phyloP scores from a whole-genome alignment of 192 early-diverging fungal species.

The Coemansia sp. region DNA sequence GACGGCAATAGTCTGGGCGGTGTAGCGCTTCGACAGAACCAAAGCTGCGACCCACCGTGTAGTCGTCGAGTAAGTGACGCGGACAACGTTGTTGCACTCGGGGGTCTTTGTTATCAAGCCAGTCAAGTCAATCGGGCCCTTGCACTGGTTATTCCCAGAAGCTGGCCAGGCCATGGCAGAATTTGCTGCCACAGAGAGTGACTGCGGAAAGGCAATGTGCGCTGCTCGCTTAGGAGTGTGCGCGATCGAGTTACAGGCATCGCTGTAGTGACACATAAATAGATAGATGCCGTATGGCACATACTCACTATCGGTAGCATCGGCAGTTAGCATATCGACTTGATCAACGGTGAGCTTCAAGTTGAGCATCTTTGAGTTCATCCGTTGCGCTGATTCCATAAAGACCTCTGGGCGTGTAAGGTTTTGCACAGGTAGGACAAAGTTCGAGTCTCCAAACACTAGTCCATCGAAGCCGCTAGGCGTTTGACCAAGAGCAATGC shows the following conservation, averaged over 20 bases:
- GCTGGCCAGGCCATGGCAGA: background rate
- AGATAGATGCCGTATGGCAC: constrained; percentile 8
- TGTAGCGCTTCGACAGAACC: constrained; percentile 24
- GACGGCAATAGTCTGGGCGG: constrained; percentile 19
- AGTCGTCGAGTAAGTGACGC: constrained; percentile 20
- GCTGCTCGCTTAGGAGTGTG: constrained; percentile 18
- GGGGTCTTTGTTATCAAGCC: constrained; percentile 7
- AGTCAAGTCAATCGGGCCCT: constrained; percentile 25
- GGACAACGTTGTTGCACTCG: constrained; percentile 17
- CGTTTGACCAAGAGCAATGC: background rate
- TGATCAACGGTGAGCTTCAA: constrained; percentile 9
- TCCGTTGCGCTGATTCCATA: background rate
- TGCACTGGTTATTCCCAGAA: background rate
- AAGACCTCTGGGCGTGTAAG: constrained; percentile 5
- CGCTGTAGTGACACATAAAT: constrained; percentile 14
- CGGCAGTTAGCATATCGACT: background rate
- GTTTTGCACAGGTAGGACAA: background rate
- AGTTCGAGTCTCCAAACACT: constrained; percentile 4
- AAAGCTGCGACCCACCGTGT: constrained; percentile 14
- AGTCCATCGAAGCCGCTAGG: background rate
- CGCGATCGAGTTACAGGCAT: constrained; percentile 2
- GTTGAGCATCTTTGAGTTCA: background rate
- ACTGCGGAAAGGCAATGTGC: background rate
- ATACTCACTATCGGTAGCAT: background rate
- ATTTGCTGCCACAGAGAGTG: background rate